Evolutionary conservation across 2,329 filamentous ascomycete species (phyloP).

Genomic region (Pseudonectria buxi): DNA sequence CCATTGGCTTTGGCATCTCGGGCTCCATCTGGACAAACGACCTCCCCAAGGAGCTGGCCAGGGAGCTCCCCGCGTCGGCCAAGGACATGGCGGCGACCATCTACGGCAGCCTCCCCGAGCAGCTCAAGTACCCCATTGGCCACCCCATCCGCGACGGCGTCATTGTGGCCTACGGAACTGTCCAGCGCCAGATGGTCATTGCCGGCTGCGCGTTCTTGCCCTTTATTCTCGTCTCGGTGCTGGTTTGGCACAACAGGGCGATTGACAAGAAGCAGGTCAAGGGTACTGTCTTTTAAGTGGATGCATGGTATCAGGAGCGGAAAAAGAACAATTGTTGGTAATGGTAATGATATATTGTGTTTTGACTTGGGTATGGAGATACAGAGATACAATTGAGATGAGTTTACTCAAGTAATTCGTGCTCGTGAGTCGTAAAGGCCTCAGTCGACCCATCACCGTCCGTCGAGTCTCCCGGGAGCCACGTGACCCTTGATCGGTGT

Average conservation of each 20-base stretch:
- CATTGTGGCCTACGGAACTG: slow-evolving; percentile 49
- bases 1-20: slow-evolving; percentile 25
- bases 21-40: slow-evolving; percentile 26
- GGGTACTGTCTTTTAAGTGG: slow-evolving; percentile 42
- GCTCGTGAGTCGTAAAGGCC: no score
- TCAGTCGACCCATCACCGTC: no score
- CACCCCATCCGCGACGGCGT: slow-evolving; percentile 44
- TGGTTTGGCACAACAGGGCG: slow-evolving; percentile 45
- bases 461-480: no score
- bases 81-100: slow-evolving; percentile 37
- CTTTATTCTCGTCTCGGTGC: slow-evolving; percentile 30
- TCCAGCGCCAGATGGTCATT: slow-evolving; percentile 42
- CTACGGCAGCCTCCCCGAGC: slow-evolving; percentile 46
- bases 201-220: slow-evolving; percentile 28
- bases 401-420: no score
- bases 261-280: slow-evolving; percentile 42
- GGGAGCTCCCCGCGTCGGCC: slow-evolving; percentile 40
- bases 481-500: no score
- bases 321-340: no score
- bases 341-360: no score
- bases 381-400: no score
- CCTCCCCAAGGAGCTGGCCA: slow-evolving; percentile 36
- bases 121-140: slow-evolving; percentile 44
- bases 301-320: no score
- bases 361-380: no score